Base-by-base conservation (phyloP, 306 rosid genomes). In the Urtica urens region DNA sequence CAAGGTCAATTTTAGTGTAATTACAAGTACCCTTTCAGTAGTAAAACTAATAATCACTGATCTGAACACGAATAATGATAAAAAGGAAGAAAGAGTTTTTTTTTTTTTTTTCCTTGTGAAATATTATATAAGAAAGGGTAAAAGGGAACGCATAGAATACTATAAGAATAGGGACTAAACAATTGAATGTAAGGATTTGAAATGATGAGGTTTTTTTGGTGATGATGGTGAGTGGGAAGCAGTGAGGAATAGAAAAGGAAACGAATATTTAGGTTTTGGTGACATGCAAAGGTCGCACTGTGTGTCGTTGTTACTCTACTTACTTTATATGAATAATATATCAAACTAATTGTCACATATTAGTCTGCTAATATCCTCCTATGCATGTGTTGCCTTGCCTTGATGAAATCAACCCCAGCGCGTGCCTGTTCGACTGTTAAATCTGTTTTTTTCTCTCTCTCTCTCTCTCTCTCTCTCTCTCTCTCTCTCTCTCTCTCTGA, bases 241-340 rank as follows among this genome's bases (percentile, higher is more conserved):
- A 62, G 61, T 34, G 58, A 62, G 55, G 62, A 51, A 57, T 15
- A 62, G 37, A 49, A 38, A 43, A 49, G 51, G 41, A 49, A 65
- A 16, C 68, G 92, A 84, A 84, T 78, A 78, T 80, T 78, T 84
- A 65, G 94, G 77, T 66, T 68, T 68, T 31, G 65, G 64, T 68
- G 92, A 78, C 75, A 63, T 69, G 70, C 70, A 57, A 51, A 55
- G 57, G 18, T 27, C 40, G 40, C 49, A 8, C 18, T 38, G 41
- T 31, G 55, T 49, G 49, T 38, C 22, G 38, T 46, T 64, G 39
- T 31, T 55, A 23, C 38, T 31, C 40, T 49, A 37, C 37, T 7
- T 9, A 5, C 14, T 24, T 18, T 34, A 27, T 38, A 38, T 28
- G 30, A 38, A 37, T 44, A 21, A 37, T 29, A n/a, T 23, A 22